A percentile compares a stretch with the other conserved stretches of the same genome.
Evolutionary conservation across 345 rosid species (phyloP).

Genomic region (Murraya koenigii): DNA sequence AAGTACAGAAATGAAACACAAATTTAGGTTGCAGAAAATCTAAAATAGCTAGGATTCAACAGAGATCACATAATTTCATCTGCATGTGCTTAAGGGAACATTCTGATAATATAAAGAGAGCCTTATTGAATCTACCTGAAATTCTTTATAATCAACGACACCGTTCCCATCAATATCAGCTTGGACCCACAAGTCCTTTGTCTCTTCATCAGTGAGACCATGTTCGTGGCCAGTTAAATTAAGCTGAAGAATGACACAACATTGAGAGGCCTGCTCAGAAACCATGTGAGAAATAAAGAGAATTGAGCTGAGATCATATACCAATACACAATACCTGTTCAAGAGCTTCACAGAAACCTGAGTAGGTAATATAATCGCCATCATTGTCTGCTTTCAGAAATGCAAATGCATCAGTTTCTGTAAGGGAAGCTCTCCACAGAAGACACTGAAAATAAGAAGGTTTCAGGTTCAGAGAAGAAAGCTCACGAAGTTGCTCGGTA

Average conservation of each 20-base stretch:
- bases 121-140: slow-evolving; percentile 56
- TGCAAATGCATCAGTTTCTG: slow-evolving; percentile 75
- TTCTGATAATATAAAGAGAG: neutral
- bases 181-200: slow-evolving; percentile 72
- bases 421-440: slow-evolving; percentile 60
- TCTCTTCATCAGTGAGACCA: slow-evolving; percentile 78
- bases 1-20: neutral
- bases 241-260: slow-evolving; percentile 45
- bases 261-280: neutral
- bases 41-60: neutral
- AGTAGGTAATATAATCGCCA: slow-evolving; percentile 58
- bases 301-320: neutral
- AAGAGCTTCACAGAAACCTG: slow-evolving; percentile 79
- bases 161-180: slow-evolving; percentile 81
- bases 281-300: slow-evolving; percentile 7
- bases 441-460: slow-evolving; percentile 49
- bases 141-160: slow-evolving; percentile 69
- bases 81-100: neutral
- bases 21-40: neutral
- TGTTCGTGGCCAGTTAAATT: slow-evolving; percentile 64
- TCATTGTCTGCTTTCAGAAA: slow-evolving; percentile 59
- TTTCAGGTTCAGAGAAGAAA: slow-evolving; percentile 23
- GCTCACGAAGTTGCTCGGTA: neutral
- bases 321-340: slow-evolving; percentile 50
- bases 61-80: neutral